phyloP scores from a whole-genome alignment of 139 green algal genomes.

The Pleodorina starrii region DNA sequence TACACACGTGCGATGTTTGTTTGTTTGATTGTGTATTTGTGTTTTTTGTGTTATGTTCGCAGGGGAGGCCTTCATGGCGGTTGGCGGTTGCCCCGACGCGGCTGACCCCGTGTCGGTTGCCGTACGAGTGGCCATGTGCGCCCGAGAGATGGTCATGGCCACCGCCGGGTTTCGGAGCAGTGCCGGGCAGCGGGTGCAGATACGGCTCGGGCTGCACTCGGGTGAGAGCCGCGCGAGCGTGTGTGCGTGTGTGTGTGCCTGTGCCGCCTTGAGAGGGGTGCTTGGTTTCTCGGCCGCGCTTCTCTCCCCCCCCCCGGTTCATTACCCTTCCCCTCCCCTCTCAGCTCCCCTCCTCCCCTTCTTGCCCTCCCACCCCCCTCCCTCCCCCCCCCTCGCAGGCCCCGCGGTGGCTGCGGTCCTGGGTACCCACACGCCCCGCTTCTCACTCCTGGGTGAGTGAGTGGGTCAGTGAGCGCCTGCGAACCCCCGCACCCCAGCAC shows the following conservation, averaged over 20 bases:
- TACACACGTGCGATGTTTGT: too few species aligned
- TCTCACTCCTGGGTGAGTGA: conserved; percentile 35
- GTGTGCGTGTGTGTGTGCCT: background rate
- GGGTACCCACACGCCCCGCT: conserved; percentile 4
- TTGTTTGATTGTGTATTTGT: too few species aligned
- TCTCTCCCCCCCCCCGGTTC: too few species aligned
- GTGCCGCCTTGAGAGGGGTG: too few species aligned
- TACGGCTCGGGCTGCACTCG: conserved; percentile 31
- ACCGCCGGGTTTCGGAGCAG: conserved; percentile 15
- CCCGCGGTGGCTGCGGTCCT: conserved; percentile 29
- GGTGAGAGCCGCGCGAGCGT: background rate
- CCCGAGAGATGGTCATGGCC: conserved; percentile 40
- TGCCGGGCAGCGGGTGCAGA: conserved; percentile 41
- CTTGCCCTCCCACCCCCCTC: background rate
- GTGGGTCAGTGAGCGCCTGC: too few species aligned
- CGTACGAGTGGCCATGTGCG: conserved; percentile 18
- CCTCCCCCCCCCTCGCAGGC: background rate
- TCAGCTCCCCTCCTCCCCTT: background rate
- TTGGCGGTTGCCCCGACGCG: conserved; percentile 31
- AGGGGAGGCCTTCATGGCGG: conserved; percentile 44
- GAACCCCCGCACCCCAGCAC: too few species aligned
- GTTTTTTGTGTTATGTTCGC: too few species aligned
- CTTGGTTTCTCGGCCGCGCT: too few species aligned
- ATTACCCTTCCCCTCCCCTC: too few species aligned
- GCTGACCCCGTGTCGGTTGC: background rate